Evolutionary conservation across 2,329 filamentous ascomycete species (phyloP), one percentile per base, ranked within the genome.

Genomic region (Esteya vermicola): DNA sequence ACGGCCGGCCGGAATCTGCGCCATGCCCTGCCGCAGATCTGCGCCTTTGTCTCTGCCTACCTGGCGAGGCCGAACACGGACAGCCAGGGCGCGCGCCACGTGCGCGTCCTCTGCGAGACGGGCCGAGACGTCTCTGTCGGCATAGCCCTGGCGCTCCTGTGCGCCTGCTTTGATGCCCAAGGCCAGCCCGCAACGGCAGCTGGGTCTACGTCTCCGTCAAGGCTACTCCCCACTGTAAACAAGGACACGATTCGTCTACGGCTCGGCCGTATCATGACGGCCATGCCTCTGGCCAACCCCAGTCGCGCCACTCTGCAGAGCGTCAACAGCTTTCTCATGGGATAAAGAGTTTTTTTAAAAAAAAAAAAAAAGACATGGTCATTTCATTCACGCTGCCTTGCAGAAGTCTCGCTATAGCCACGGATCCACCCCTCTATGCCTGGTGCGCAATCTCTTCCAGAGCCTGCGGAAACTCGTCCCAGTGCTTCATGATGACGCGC

Each of bases 251-350:
- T 96, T 54, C 80, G 83, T 50, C 73, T 77, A 49, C 72, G 79
- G 39, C 65, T 96, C 25, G 80, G 81, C n/a, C 81, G 78, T 65
- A 83, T 96, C 50, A 84, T 89, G 57, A 80, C 78, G 6, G 75
- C 74, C 0, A 79, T 81, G 54, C 81, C 86, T 1, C 77, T 81
- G 48, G 81, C 80, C 3, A 93, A 93, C 54, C 88, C 89, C 0
- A 88, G 79, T 46, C 69, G 91, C 27, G 71, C 83, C 19, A 95
- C 88, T 0, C 62, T 96, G 28, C 88, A 95, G 58, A 89, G 85
- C 49, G 81, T 96, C 6, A 95, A 96, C 58, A 83, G 83, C 41
- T 93, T 85, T 52, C 61, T 96, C 38, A 89, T 96, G 76, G 69
- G 69, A 42, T 65, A 61, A 57, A 52, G 54, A 9, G 20, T 6